Percentiles rank a stretch among this genome's conserved stretches.
These are phyloP conservation scores for Coleophoma cylindrospora DNA, from an alignment of 2,329 filamentous ascomycete genomes.

Conservation along the genomic window DNA sequence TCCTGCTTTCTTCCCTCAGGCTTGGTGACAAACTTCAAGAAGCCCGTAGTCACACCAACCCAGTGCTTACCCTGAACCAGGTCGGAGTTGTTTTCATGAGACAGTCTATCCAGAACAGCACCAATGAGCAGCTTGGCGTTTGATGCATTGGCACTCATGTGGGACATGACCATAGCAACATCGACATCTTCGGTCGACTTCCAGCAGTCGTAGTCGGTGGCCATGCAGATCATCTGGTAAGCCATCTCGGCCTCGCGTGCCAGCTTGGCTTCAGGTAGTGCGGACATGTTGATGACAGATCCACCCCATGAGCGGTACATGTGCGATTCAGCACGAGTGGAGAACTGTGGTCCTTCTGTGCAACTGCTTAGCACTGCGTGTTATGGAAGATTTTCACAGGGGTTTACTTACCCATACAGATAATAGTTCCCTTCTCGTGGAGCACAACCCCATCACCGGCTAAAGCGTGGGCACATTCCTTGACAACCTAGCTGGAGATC, in stretches of 20 bases:
- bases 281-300: slow-evolving; percentile 97
- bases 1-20: slow-evolving; percentile 67
- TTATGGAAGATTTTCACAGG: neutral
- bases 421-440: slow-evolving; percentile 77
- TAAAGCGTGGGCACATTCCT: slow-evolving; percentile 68
- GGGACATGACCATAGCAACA: slow-evolving; percentile 93
- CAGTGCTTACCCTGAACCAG: slow-evolving; percentile 78
- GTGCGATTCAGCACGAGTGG: slow-evolving; percentile 89
- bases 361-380: neutral
- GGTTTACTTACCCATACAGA: slow-evolving; percentile 76
- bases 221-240: slow-evolving; percentile 99
- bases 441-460: slow-evolving; percentile 80
- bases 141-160: slow-evolving; percentile 88
- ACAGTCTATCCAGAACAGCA: slow-evolving; percentile 81
- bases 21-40: slow-evolving; percentile 78
- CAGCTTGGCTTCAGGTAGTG: slow-evolving; percentile 90
- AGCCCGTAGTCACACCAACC: slow-evolving; percentile 70
- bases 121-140: slow-evolving; percentile 84
- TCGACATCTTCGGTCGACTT: slow-evolving; percentile 77
- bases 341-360: slow-evolving; percentile 94
- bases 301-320: slow-evolving; percentile 94
- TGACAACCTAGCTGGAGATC: slow-evolving; percentile 50
- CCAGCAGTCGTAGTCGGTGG: slow-evolving; percentile 99
- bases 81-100: slow-evolving; percentile 69
- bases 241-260: slow-evolving; percentile 93